Evolutionary conservation across 495 filamentous ascomycete species (phyloP).

Genomic region (Penicillium angulare): DNA sequence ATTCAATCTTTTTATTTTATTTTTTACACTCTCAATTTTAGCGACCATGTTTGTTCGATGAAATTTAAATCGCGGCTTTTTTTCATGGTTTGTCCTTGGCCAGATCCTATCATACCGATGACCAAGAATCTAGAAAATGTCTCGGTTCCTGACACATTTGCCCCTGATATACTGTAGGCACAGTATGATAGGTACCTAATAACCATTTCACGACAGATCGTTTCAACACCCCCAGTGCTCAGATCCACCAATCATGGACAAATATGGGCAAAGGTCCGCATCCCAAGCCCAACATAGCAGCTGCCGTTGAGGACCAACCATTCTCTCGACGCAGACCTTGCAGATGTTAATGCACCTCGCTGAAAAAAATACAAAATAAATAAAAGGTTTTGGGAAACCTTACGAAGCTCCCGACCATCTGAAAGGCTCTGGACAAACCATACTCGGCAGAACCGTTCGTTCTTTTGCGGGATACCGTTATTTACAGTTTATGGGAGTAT

Average conservation of each 20-base stretch:
- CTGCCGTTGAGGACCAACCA: conserved; percentile 12
- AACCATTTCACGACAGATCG: conserved; percentile 12
- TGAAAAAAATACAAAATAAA: no score
- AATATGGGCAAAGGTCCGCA: not conserved
- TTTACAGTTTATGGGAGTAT: no score
- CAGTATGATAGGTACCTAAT: no score
- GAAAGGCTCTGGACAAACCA: no score
- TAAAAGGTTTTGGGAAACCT: conserved; percentile 16
- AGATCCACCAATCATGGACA: conserved; percentile 15
- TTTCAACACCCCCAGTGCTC: not conserved
- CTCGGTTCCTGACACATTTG: conserved; percentile 9
- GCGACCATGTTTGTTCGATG: not conserved
- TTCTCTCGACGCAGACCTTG: conserved; percentile 1
- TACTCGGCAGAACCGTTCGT: conserved; percentile 4
- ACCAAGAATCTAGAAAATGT: conserved; percentile 3
- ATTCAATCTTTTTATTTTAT: not conserved
- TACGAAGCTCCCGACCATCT: no score
- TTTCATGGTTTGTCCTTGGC: no score
- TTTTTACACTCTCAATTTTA: no score
- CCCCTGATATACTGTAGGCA: conserved; percentile 1
- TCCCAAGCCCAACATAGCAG: conserved; percentile 3
- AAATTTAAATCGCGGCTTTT: not conserved
- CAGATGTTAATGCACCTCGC: conserved; percentile 13
- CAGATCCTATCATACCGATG: not conserved
- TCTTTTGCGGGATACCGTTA: conserved; percentile 4